Evolutionary conservation across 257 asterid species (phyloP).

Genomic region (Fraxinus quadrangulata): DNA sequence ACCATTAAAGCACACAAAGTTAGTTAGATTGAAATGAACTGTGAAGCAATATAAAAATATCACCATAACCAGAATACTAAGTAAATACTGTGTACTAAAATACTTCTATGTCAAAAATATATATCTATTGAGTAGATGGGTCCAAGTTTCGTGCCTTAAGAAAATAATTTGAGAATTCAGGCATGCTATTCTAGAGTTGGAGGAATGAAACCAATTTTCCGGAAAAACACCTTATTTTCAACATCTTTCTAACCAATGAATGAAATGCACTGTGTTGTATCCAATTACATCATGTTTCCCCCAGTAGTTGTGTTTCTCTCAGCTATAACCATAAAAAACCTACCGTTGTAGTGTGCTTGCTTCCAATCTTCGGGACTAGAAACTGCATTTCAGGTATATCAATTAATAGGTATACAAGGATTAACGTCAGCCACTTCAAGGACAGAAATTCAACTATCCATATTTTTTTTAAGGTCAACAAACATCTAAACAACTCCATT

Average conservation of each 20-base stretch:
- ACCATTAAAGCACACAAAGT: too few species aligned
- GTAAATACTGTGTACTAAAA: background rate
- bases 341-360: background rate
- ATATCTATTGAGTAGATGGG: too few species aligned
- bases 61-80: too few species aligned
- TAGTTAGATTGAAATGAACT: too few species aligned
- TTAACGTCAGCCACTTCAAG: background rate
- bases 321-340: background rate
- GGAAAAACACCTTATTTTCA: background rate
- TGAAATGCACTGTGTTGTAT: background rate
- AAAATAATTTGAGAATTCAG: background rate
- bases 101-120: background rate
- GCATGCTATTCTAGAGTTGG: background rate
- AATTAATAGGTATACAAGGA: background rate
- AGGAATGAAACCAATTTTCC: background rate
- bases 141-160: background rate
- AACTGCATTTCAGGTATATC: background rate
- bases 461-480: background rate
- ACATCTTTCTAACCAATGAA: background rate
- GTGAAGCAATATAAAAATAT: too few species aligned
- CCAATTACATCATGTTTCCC: background rate
- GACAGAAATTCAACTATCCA: background rate
- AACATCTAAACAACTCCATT: too few species aligned
- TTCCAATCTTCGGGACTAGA: background rate
- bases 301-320: background rate